Conservation (phyloP, 148 eudicot genomes). For the Euryodendron excelsum region DNA sequence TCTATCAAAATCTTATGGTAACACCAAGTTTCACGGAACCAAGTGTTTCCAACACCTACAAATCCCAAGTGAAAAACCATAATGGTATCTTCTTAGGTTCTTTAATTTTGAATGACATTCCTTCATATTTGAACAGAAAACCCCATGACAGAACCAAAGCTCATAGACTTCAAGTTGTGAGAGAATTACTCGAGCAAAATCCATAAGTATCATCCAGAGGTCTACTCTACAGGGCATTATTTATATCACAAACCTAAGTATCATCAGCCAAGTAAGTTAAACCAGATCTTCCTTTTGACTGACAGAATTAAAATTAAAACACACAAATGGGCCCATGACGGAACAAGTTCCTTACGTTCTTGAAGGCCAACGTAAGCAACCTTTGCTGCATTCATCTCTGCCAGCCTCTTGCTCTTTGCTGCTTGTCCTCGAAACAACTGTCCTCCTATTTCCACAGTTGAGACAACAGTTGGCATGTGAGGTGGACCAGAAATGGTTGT, state of each 20-base stretch:
- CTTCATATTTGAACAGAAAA: background rate
- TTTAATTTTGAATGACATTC: too few relatives aligned
- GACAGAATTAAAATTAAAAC: background rate
- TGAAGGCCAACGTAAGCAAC: constrained; percentile 58
- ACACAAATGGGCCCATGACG: background rate
- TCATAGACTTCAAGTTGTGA: background rate
- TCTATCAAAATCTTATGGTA: background rate
- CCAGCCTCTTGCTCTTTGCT: constrained; percentile 71
- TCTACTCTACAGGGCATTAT: background rate
- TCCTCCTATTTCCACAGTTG: constrained; percentile 49
- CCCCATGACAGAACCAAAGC: background rate
- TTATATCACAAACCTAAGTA: background rate
- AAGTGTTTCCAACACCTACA: background rate
- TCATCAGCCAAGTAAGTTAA: background rate
- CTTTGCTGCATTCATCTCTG: constrained; percentile 77
- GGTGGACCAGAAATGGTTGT: constrained; percentile 49
- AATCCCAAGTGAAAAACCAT: constrained; percentile 1
- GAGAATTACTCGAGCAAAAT: background rate
- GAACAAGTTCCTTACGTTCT: constrained; percentile 41
- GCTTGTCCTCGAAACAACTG: constrained; percentile 53
- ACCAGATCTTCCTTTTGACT: background rate
- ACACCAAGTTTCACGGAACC: background rate
- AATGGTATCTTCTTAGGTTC: background rate
- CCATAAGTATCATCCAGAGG: background rate
- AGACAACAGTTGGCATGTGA: constrained; percentile 54